phyloP scores from a whole-genome alignment of 495 filamentous ascomycete species.

The Symbiotaphrina buchneri region DNA sequence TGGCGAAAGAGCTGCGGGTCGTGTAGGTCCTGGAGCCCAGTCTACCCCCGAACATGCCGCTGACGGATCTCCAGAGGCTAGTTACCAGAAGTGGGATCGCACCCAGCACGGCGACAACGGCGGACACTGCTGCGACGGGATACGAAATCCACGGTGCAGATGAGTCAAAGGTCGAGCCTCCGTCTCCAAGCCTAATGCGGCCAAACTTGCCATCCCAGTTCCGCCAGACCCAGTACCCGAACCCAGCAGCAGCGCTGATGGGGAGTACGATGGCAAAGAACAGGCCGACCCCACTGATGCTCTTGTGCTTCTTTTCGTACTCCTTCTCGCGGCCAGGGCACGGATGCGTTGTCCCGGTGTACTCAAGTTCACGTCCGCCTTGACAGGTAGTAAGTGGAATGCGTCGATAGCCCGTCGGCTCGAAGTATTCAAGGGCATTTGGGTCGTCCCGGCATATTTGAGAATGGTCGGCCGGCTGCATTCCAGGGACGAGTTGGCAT shows the following conservation, averaged over 20 bases:
- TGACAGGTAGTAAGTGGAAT: conserved; percentile 73
- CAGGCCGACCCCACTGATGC: conserved; percentile 45
- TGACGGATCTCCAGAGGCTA: conserved; percentile 42
- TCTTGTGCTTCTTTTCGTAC: conserved; percentile 38
- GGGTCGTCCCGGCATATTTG: conserved; percentile 43
- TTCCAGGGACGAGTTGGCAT: conserved; percentile 52
- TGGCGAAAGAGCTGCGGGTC: conserved; percentile 63
- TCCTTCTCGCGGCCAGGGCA: conserved; percentile 64
- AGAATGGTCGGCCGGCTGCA: conserved; percentile 39
- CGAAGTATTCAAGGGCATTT: conserved; percentile 45
- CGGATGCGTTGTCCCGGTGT: conserved; percentile 22
- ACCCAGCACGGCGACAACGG: conserved; percentile 46
- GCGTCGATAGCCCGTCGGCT: conserved; percentile 72
- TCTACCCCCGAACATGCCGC: conserved; percentile 20
- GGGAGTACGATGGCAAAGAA: conserved; percentile 72
- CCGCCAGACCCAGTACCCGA: conserved; percentile 70
- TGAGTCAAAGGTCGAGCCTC: conserved; percentile 24
- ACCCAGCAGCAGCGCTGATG: conserved; percentile 36
- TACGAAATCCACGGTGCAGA: conserved; percentile 52
- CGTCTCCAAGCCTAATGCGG: conserved; percentile 68
- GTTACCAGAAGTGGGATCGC: conserved; percentile 48
- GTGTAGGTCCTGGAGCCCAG: conserved; percentile 27
- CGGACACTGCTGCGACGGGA: conserved; percentile 58
- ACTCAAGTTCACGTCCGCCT: conserved; percentile 50
- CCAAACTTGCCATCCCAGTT: conserved; percentile 85